Base-by-base conservation (phyloP, 1,284 basidiomycete genomes). In the Cronartium quercuum region DNA sequence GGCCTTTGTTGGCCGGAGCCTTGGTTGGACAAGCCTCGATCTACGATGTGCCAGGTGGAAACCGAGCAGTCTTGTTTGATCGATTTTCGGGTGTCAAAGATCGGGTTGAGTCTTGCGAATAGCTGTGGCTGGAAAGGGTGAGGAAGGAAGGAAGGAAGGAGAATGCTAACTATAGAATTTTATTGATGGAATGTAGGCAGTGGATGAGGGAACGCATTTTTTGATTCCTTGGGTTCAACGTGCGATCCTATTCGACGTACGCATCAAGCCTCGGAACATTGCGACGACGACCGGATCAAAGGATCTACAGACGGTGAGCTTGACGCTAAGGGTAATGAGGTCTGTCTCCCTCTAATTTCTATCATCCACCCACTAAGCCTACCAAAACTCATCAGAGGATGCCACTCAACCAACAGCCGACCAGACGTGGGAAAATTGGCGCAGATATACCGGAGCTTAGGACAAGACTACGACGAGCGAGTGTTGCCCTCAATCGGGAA, bases 51-150 rank as follows among this genome's bases (percentile, higher is more conserved):
- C 81, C 81, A 24, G 82, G 82, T 68, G 77, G 77, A 51, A 76
- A 90, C 84, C 87, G 91, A 73, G 95, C 96, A 37, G 95, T 98
- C 79, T 94, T 98, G 89, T 98, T 98, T 83, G 95, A 98, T 84
- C 87, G 95, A 80, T 98, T 98, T 83, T 87, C 89, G 73, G 96
- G 96, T 83, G 94, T 98, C 64, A 89, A 89, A 83, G 86, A 89
- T 78, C 84, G 86, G 84, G 91, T 90, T 78, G 77, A 84, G 79
- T 3, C 29, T 6, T 18, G 29, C 64, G 21, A 40, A 9, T 29
- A 65, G 7, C 38, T 34, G 44, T 24, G 15, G 51, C 34, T 12
- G 21, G 41, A 44, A 62, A 62, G 60, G 57, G 34, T 55, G 6
- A 12, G 51, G 51, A n/a, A 55, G 15, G 51, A 10, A 21, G 44